Evolutionary conservation across 176 grass and related monocot species (phyloP), one percentile per base, ranked within the genome.

Genomic region (Dactylis glomerata): DNA sequence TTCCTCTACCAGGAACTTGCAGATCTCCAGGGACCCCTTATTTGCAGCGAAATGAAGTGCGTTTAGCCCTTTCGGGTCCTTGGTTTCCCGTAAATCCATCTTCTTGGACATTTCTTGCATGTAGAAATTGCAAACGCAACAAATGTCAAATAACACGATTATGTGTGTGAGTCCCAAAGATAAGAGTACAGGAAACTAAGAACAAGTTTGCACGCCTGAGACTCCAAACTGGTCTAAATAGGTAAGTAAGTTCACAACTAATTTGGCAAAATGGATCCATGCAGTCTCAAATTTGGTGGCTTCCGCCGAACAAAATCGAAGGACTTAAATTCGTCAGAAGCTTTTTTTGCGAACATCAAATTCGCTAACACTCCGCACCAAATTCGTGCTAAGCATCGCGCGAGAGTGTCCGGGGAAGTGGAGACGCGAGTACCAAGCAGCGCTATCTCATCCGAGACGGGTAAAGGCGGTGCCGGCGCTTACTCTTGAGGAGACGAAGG

Each of bases 1-100:
- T 17, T 84, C 77, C 82, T 92, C 90, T 22, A 88, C 46, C 8
- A 92, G 56, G 67, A 78, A 88, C 82, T 75, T 76, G 51, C 68
- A 78, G 44, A 73, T 38, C 12, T 88, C 50, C 24, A 51, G 79
- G 22, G 1, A n/a, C 34, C 90, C 86, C 33, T 46, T 41, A 14
- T 47, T 17, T 2, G 90, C 82, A 20, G 90, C 86, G 23, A 50
- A 54, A 76, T 92, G 90, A 9, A 92, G 84, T 8, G 77, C 70
- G 24, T 47, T 81, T 13, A 50, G 62, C 51, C 86, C 90, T 5
- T 78, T 68, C 9, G 15, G 9, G 28, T 69, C 77, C 64, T 37
- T 81, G 5, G 68, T 34, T 47, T 2, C 42, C 31, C 34, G 65
- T 67, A 87, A 4, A 45, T 88, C 82, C 24, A 86, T 15, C 8